Conservation (phyloP, 495 filamentous ascomycete genomes). For the Delitschia confertaspora region DNA sequence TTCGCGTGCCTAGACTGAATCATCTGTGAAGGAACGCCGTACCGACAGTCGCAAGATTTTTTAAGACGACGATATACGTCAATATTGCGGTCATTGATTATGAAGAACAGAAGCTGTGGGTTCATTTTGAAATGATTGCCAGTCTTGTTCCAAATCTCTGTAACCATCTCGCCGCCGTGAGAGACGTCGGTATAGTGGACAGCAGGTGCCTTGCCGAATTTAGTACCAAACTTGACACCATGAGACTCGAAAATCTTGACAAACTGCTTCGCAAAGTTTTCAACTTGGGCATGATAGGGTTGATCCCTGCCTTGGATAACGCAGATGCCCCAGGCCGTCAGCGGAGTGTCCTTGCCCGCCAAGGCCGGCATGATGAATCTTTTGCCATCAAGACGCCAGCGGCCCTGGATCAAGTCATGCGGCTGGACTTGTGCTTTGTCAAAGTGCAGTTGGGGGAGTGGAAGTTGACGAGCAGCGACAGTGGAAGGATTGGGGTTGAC, state of each 20-base stretch:
- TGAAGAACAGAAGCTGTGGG: constrained; percentile 49
- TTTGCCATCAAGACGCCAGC: constrained; percentile 78
- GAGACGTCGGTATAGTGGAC: constrained; percentile 36
- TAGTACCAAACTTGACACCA: constrained; percentile 51
- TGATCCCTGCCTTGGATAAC: constrained; percentile 41
- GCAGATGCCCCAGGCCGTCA: constrained; percentile 65
- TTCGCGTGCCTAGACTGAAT: constrained; percentile 54
- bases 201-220: constrained; percentile 31
- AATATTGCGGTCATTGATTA: constrained; percentile 57
- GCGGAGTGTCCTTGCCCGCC: constrained; percentile 32
- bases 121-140: constrained; percentile 37
- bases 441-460: constrained; percentile 61
- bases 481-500: constrained; percentile 47
- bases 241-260: constrained; percentile 55
- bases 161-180: constrained; percentile 46
- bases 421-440: constrained; percentile 42
- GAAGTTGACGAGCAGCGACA: constrained; percentile 60
- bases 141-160: constrained; percentile 42
- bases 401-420: constrained; percentile 47
- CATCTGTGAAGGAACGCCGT: constrained; percentile 63
- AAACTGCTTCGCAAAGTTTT: constrained; percentile 40
- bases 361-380: constrained; percentile 59
- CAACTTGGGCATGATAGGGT: background rate
- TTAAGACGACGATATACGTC: constrained; percentile 71
- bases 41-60: constrained; percentile 72